These are phyloP conservation scores for Podospora appendiculata DNA, from an alignment of 495 filamentous ascomycete species.

Conservation along the genomic window DNA sequence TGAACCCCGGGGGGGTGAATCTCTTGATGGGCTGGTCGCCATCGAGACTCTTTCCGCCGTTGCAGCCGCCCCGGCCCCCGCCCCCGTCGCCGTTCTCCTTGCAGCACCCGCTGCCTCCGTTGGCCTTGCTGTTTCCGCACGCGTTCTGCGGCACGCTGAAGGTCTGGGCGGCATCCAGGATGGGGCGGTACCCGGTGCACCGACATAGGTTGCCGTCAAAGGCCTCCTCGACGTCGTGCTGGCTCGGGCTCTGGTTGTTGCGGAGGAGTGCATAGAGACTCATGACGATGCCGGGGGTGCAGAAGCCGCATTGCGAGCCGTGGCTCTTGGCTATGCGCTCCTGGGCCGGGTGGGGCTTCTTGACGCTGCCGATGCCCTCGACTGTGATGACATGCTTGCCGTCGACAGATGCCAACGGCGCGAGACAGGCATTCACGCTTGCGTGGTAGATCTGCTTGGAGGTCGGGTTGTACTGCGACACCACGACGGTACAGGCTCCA, in stretches of 20 bases:
- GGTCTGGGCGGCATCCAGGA: conserved; percentile 82
- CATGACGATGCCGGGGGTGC: conserved; percentile 98
- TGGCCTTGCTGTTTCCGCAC: conserved; percentile 52
- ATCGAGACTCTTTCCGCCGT: conserved; percentile 34
- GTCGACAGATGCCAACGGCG: conserved; percentile 84
- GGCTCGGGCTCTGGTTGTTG: conserved; percentile 59
- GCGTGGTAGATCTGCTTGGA: conserved; percentile 87
- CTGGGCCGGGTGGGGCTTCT: conserved; percentile 82
- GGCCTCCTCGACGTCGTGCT: conserved; percentile 76
- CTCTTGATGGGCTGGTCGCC: conserved; percentile 51
- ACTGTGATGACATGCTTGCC: conserved; percentile 98
- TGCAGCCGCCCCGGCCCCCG: conserved; percentile 62
- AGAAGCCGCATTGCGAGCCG: conserved; percentile 72
- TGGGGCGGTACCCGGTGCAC: conserved; percentile 92
- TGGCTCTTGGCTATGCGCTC: conserved; percentile 77
- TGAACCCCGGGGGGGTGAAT: conserved; percentile 80
- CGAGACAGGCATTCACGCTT: conserved; percentile 89
- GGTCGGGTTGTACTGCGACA: conserved; percentile 88
- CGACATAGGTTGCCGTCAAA: conserved; percentile 95
- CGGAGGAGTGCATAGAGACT: conserved; percentile 76
- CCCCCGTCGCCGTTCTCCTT: conserved; percentile 43
- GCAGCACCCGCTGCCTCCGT: conserved; percentile 62
- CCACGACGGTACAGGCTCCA: conserved; percentile 93
- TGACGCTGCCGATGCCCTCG: conserved; percentile 89
- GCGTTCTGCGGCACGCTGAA: conserved; percentile 42